Evolutionary conservation across 768 basidiomycete genomes (phyloP).

Genomic region (Lanmaoa rubissima): DNA sequence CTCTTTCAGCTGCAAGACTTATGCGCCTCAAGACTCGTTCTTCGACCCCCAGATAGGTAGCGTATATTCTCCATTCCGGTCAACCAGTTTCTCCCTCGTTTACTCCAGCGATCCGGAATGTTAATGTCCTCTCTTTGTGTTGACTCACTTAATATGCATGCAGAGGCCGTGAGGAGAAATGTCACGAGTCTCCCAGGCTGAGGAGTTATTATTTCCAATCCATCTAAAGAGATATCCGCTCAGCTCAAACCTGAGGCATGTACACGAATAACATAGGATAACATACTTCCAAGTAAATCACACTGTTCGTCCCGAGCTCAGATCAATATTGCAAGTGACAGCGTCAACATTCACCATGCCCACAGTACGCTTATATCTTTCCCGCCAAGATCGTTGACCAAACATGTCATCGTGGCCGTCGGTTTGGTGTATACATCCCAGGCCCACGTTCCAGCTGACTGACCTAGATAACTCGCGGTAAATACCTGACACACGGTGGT

Average conservation of each 20-base stretch:
- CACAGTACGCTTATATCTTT: no score
- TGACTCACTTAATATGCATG: not conserved
- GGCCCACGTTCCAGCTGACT: no score
- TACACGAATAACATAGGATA: not conserved
- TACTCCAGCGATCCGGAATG: not conserved
- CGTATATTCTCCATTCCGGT: not conserved
- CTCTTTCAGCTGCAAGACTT: not conserved
- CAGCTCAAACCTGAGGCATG: no score
- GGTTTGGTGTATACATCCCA: no score
- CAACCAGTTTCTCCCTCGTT: not conserved
- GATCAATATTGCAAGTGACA: no score
- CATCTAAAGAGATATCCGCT: not conserved
- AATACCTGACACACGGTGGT: no score
- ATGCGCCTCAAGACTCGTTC: not conserved
- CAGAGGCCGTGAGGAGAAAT: not conserved
- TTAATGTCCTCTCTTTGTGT: not conserved
- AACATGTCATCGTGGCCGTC: no score
- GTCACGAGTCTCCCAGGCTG: not conserved
- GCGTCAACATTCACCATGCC: no score
- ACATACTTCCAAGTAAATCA: not conserved
- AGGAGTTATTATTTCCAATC: not conserved
- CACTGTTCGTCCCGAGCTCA: not conserved
- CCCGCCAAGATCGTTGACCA: no score
- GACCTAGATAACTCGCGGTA: no score
- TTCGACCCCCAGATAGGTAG: not conserved